Base-by-base conservation (phyloP, 1,139 yeast genomes). In the Yamadazyma jaroonii region DNA sequence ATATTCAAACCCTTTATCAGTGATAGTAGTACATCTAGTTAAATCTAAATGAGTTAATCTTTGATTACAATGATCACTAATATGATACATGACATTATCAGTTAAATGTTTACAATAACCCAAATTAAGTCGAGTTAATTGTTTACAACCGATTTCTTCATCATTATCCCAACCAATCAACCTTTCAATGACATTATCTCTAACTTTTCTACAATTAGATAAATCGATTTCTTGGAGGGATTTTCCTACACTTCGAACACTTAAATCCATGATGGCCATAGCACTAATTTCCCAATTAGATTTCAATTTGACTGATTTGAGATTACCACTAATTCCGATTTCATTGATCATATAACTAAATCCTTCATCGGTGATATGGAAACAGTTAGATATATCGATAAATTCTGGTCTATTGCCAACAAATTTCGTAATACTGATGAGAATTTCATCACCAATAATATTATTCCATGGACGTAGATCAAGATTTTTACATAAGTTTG, bases 251-350 rank as follows among this genome's bases (percentile, higher is more conserved):
- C 77, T 72, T 0, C 84, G 83, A 2, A 76, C 81, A 1, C 87
- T 74, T 35, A 84, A 58, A 54, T 84, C 92, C 86, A 84, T 81
- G 17, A 84, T 80, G 4, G 90, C 85, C 86, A 81, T 79, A 3
- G 88, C 86, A 44, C 84, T 77, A 7, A 84, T 78, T 47, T 82
- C 87, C 92, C 92, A 84, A 35, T 78, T 82, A 21, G 85, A 79
- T 41, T 68, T 71, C 87, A 84, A 81, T 43, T 70, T 72, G 36
- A 84, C 61, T 6, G 61, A 59, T 38, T 66, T 65, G 34, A 84
- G 71, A 26, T 68, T 67, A 6, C 89, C 89, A 31, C 79, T 58
- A 48, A 79, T 77, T 0, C 89, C 90, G 42, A 84, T 74, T 45
- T 81, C 86, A 50, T 80, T 81, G 15, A 82, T 79, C 69, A 84